Conservation (phyloP, 768 basidiomycete genomes). For the Ramaria sp. region DNA sequence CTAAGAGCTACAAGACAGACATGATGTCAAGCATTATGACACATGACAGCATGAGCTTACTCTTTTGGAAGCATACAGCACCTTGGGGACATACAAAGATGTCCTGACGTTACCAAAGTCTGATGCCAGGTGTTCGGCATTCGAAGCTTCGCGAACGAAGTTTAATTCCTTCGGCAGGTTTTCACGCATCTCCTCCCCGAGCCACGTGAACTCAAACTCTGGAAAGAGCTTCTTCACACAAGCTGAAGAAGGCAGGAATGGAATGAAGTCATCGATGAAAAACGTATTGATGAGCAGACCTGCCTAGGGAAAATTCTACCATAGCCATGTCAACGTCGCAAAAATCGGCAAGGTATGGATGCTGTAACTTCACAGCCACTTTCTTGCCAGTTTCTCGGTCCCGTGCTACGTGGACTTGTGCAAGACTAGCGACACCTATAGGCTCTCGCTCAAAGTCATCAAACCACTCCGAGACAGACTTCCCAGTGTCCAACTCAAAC, state of each 20-base stretch:
- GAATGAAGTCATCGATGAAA: neutral
- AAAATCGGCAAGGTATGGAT: conserved; percentile 89
- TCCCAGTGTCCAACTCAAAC: conserved; percentile 71
- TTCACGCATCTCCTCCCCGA: conserved; percentile 88
- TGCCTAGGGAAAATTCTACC: conserved; percentile 65
- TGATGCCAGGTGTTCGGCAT: conserved; percentile 56
- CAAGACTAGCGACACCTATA: conserved; percentile 91
- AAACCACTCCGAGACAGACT: conserved; percentile 63
- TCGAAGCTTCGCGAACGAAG: conserved; percentile 81
- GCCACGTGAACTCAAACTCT: conserved; percentile 91
- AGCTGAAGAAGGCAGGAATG: conserved; percentile 26
- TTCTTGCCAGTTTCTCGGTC: conserved; percentile 58
- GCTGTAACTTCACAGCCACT: conserved; percentile 83
- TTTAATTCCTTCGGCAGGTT: conserved; percentile 93
- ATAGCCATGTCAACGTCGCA: conserved; percentile 84
- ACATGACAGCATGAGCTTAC: conserved; percentile 24
- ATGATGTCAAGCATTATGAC: neutral
- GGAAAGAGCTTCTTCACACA: conserved; percentile 93
- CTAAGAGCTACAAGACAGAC: conserved; percentile 25
- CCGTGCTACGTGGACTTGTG: conserved; percentile 85
- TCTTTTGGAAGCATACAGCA: conserved; percentile 71
- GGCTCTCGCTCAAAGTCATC: conserved; percentile 78
- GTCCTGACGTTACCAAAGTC: conserved; percentile 66
- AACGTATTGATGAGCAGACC: conserved; percentile 11
- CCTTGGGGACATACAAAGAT: conserved; percentile 76